Base-by-base conservation (phyloP, 345 rosid genomes). In the Rhizophora apiculata region DNA sequence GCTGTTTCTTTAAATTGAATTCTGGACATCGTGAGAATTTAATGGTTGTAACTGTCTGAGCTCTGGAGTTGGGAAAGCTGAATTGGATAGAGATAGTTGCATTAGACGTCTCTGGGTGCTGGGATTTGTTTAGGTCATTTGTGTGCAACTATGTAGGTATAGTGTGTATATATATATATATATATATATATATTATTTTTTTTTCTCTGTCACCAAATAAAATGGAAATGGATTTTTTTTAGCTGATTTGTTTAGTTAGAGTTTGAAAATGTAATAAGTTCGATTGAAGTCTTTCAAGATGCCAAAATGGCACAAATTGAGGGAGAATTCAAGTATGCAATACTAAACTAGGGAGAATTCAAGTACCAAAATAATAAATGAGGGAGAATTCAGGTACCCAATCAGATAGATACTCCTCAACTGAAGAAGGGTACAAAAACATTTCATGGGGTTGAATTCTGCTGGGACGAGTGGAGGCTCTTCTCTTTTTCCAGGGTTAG, bases 41-140 rank as follows among this genome's bases (percentile, higher is more conserved):
- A 4, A 2, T 56, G 60, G 60, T 9, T 56, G 30, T 56, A 56
- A 21, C 24, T 56, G 26, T 24, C 31, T 11, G 49, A 43, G 49
- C 49, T 43, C 49, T 3, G 49, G 19, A 43, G 49, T 43, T 43
- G 13, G 19, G 13, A 43, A 43, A 43, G 13, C 16, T 43, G 49
- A 43, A 13, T 43, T 43, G 49, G 15, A 43, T 43, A 13, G 3
- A 57, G 34, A 62, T 51, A 11, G 64, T 27, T 21, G 34, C 34
- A 49, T 46, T 24, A 31, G 69, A 10, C 49, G 49, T 32, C 22
- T 30, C 64, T 46, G 67, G 64, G 62, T 71, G 21, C 30, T 56
- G 64, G 61, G 60, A 70, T 9, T 36, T 77, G 27, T 7, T 27
- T 51, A 34, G 32, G 37, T 63, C 46, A 32, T 46, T 46, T 62